phyloP scores from a whole-genome alignment of 441 rosid species.

The Populus trichocarpa region DNA sequence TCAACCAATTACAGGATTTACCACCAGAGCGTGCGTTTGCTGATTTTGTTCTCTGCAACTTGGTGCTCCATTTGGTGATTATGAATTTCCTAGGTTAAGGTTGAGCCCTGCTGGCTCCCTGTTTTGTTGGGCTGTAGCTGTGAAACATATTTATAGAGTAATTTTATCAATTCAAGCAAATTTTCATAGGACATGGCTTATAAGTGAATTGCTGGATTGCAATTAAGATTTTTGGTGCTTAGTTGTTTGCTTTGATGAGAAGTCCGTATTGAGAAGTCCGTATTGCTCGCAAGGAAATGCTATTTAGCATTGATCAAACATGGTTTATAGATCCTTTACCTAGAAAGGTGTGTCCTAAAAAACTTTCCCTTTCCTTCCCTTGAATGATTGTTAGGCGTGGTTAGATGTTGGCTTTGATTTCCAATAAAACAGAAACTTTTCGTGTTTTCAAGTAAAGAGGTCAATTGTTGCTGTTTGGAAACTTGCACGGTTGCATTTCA shows the following conservation, averaged over 20 bases:
- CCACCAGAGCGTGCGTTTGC: conserved; percentile 88
- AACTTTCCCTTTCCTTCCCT: not conserved
- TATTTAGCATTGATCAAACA: not conserved
- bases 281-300: not conserved
- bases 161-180: not conserved
- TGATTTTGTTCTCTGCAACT: conserved; percentile 79
- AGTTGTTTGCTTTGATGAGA: not conserved
- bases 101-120: conserved; percentile 8
- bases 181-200: not conserved
- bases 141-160: not conserved
- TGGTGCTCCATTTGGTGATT: conserved; percentile 85
- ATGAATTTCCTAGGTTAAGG: conserved; percentile 82
- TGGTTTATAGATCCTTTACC: too few relatives aligned
- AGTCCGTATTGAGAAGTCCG: not conserved
- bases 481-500: too few relatives aligned
- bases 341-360: too few relatives aligned
- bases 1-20: conserved; percentile 54
- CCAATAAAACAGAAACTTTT: too few relatives aligned
- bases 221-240: not conserved
- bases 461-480: too few relatives aligned
- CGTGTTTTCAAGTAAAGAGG: too few relatives aligned
- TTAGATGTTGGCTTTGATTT: too few relatives aligned
- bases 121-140: conserved; percentile 4
- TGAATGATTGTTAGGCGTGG: too few relatives aligned
- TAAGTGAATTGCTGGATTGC: not conserved